Evolutionary conservation across 352 stramenopile genomes (phyloP), one percentile per base, ranked within the genome.

Genomic region (Pythium vanterpoolii): DNA sequence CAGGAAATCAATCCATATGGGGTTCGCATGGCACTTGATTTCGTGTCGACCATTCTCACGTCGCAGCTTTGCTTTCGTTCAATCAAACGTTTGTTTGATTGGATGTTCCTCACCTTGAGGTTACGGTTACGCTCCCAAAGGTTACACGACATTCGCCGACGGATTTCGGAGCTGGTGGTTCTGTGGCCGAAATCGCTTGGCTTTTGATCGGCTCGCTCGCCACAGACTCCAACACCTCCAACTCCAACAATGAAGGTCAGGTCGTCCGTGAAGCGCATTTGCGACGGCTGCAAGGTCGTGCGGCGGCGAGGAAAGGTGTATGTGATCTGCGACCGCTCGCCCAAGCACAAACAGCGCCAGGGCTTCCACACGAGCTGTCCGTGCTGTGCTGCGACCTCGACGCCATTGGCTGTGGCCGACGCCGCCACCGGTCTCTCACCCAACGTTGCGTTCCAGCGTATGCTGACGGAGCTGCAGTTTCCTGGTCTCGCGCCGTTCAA

Each of bases 381-480:
- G 34, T 66, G 72, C 43, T 64, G 64, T 31, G 57, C 69, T 44
- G 60, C 69, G 34, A 60, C 56, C 4, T 55, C 67, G 34, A 62
- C 74, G 48, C 53, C 61, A 31, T 11, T 66, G 1, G 62, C 60
- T 18, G 50, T 67, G 30, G 59, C 60, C 5, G 56, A 69, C 55
- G 39, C 68, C 24, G 51, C 38, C 24, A 64, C 62, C 9, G 60
- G 49, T 26, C 84, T 84, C 52, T 97, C 93, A 24, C 76, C 90
- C 58, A 98, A 96, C 52, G 87, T 86, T n/a, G 95, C 89, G 79
- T 95, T 98, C 74, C 88, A 86, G 34, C 75, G 75, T 65, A 96
- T 96, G 30, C 90, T 98, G 42, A 91, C 96, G 79, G 70, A 98
- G 85, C 53, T 99, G 81, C 66, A 98, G 86, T 90, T 99, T 86